A percentile compares a stretch with the other conserved stretches of the same genome.
These are phyloP conservation scores for Centaurea solstitialis DNA, from an alignment of 129 eudicot species.

Conservation along the genomic window DNA sequence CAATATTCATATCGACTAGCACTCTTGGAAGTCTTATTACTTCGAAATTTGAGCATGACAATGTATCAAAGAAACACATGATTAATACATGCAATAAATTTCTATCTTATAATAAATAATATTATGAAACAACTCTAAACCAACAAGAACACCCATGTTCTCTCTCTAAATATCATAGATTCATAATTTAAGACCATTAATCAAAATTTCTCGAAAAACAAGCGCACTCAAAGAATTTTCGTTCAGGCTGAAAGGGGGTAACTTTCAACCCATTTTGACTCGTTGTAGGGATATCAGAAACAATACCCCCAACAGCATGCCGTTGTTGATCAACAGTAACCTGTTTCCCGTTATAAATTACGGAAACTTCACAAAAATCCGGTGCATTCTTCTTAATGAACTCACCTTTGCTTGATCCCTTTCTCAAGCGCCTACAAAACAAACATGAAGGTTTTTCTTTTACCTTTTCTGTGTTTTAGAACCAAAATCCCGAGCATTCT, in stretches of 20 bases:
- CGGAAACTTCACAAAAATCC: constrained; percentile 59
- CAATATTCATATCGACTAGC: no score
- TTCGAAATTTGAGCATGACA: no score
- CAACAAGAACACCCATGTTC: background rate
- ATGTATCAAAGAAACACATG: background rate
- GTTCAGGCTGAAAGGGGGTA: constrained; percentile 21
- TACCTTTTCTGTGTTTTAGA: background rate
- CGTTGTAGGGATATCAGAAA: constrained; percentile 30
- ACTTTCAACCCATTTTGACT: constrained; percentile 31
- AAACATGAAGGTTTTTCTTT: background rate
- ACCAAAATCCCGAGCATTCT: background rate
- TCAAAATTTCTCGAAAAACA: constrained; percentile 65
- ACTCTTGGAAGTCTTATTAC: no score
- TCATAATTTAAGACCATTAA: constrained; percentile 10
- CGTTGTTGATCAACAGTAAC: constrained; percentile 15
- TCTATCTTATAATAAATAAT: background rate
- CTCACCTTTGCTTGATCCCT: constrained; percentile 64
- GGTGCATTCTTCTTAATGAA: constrained; percentile 68
- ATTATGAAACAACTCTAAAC: background rate
- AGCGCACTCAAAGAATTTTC: constrained; percentile 61
- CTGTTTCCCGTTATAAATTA: constrained; percentile 54
- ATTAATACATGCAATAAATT: background rate
- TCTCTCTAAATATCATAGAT: background rate
- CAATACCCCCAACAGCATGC: constrained; percentile 11
- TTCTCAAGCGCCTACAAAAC: constrained; percentile 52